Percentiles rank a stretch among this genome's conserved stretches.
These are phyloP conservation scores for Sclerotinia nivalis DNA, from an alignment of 2,329 filamentous ascomycete genomes.

Conservation along the genomic window DNA sequence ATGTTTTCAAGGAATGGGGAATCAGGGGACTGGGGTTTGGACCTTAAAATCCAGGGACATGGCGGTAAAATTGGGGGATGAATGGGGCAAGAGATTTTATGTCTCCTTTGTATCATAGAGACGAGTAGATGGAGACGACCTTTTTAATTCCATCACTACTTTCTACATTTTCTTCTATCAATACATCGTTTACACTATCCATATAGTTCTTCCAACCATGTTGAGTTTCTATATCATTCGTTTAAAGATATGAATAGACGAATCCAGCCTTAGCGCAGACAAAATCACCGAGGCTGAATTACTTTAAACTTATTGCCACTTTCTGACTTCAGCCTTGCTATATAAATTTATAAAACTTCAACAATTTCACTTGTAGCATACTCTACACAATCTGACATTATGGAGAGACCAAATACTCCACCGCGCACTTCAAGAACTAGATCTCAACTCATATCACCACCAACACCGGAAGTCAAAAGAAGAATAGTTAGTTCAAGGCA, in stretches of 20 bases:
- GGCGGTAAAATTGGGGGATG: constrained; percentile 9
- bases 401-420: constrained; percentile 35
- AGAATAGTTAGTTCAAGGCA: constrained; percentile 51
- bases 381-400: constrained; percentile 14
- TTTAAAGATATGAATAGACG: background rate
- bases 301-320: constrained; percentile 16
- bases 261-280: constrained; percentile 6
- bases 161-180: background rate
- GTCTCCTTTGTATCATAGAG: constrained; percentile 23
- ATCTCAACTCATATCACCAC: constrained; percentile 45
- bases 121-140: constrained; percentile 7
- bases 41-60: background rate
- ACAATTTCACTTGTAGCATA: background rate
- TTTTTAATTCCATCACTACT: constrained; percentile 8
- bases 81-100: constrained; percentile 9
- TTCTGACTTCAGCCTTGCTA: constrained; percentile 19
- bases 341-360: background rate
- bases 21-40: background rate
- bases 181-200: background rate
- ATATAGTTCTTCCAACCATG: background rate
- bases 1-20: constrained; percentile 9
- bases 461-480: constrained; percentile 55
- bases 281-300: constrained; percentile 16
- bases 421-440: constrained; percentile 21
- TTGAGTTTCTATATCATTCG: background rate